A percentile compares a stretch with the other conserved stretches of the same genome.
Evolutionary conservation across 2,329 filamentous ascomycete genomes (phyloP).

Genomic region (Colletotrichum sp.): DNA sequence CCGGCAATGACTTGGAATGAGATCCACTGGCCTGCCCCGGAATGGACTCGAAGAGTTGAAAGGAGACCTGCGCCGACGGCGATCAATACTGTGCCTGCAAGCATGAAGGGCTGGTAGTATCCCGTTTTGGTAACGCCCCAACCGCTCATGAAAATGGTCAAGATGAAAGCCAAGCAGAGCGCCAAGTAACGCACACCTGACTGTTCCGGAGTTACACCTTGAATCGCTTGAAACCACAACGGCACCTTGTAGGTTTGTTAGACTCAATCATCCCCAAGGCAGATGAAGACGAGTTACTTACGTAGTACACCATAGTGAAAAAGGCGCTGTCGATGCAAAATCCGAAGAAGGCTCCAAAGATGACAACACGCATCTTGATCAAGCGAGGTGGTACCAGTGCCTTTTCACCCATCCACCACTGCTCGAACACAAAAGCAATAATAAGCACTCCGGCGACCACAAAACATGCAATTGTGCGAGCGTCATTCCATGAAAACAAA

Average conservation of each 20-base stretch:
- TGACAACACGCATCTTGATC: conserved; percentile 34
- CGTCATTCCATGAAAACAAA: conserved; percentile 33
- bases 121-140: conserved; percentile 31
- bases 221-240: conserved; percentile 39
- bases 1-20: conserved; percentile 19
- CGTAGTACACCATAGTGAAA: conserved; percentile 5
- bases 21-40: conserved; percentile 37
- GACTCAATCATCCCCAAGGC: background rate
- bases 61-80: conserved; percentile 26
- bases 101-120: conserved; percentile 40
- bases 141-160: conserved; percentile 26
- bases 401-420: conserved; percentile 34
- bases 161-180: conserved; percentile 29
- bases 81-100: conserved; percentile 29
- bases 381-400: conserved; percentile 42
- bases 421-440: conserved; percentile 32
- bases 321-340: conserved; percentile 20
- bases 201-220: conserved; percentile 32
- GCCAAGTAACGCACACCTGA: conserved; percentile 36
- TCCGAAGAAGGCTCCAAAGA: conserved; percentile 26
- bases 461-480: conserved; percentile 32
- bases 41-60: conserved; percentile 18
- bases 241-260: conserved; percentile 25
- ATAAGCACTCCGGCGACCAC: conserved; percentile 31
- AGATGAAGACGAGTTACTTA: background rate